Evolutionary conservation across 352 stramenopile genomes (phyloP), one percentile per base, ranked within the genome.

Genomic region (Globisporangium okanoganense): DNA sequence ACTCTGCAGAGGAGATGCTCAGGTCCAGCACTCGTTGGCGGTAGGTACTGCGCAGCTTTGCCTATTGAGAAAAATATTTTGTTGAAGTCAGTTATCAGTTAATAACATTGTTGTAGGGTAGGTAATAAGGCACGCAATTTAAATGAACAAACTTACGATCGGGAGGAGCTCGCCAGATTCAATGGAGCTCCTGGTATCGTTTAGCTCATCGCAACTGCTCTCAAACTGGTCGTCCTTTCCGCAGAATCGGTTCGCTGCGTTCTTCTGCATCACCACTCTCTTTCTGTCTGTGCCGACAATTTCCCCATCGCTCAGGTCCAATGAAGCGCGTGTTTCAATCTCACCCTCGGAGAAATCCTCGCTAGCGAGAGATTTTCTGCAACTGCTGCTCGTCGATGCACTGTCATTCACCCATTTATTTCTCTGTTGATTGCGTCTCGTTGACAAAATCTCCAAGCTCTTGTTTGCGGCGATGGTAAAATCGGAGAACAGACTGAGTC

Each of bases 281-380:
- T 61, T 65, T 24, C 73, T 67, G 9, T 49, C 54, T 3, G 62
- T 43, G 5, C 79, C 79, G 58, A 70, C 85, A 45, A 90, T 60
- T 54, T 92, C 83, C 3, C 79, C 83, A 47, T 92, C 83, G 48
- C 83, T 92, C n/a, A 85, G 53, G 47, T 87, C 75, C 8, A 58
- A 18, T 20, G 44, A 44, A 29, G 58, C 24, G 45, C 70, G 36
- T 14, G 44, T 25, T 4, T 66, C 60, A 12, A 84, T 35, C 33
- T 84, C 75, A 9, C 77, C 73, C 18, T 85, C 76, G 1, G 77
- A 82, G 5, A 84, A 56, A 29, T 82, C 66, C 50, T 64, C 67
- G n/a, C 64, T 80, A 2, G 49, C 64, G 27, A 78, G 48, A 25
- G 65, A 84, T 47, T 61, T 65, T 0, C 45, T 44, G 55, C 65